Percentiles rank a stretch among this genome's conserved stretches.
Evolutionary conservation across 2,329 filamentous ascomycete genomes (phyloP).

Genomic region (Atkinsonella texensis): DNA sequence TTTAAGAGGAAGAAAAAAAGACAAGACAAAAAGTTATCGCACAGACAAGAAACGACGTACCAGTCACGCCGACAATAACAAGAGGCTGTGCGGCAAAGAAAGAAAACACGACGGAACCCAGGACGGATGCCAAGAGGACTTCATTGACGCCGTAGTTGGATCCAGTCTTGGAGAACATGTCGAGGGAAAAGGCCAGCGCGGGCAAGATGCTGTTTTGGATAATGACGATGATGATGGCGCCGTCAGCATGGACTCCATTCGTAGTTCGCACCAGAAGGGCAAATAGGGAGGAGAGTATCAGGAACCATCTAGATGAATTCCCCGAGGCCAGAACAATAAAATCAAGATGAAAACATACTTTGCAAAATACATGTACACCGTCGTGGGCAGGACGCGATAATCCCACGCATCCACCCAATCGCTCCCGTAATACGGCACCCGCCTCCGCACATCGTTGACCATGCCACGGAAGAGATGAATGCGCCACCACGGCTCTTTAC

Average conservation of each 20-base stretch:
- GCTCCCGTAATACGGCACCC: slow-evolving; percentile 66
- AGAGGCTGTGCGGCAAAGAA: slow-evolving; percentile 72
- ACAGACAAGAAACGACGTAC: slow-evolving; percentile 19
- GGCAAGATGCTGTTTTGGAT: slow-evolving; percentile 56
- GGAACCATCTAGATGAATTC: not conserved
- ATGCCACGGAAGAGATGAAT: slow-evolving; percentile 68
- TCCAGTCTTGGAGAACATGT: slow-evolving; percentile 84
- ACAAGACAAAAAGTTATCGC: too few relatives aligned
- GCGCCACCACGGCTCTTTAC: slow-evolving; percentile 51
- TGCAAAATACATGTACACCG: slow-evolving; percentile 90
- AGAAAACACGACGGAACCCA: slow-evolving; percentile 72
- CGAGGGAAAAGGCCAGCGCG: slow-evolving; percentile 76
- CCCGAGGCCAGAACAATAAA: not conserved
- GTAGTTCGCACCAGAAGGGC: too few relatives aligned
- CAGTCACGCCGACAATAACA: slow-evolving; percentile 83
- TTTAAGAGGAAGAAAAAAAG: not conserved
- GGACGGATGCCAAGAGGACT: slow-evolving; percentile 72
- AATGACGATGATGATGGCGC: too few relatives aligned
- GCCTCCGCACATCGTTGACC: slow-evolving; percentile 61
- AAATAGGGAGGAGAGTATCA: too few relatives aligned
- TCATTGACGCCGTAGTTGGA: slow-evolving; percentile 86
- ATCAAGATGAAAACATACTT: slow-evolving; percentile 44
- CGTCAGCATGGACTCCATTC: too few relatives aligned
- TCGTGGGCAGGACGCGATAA: slow-evolving; percentile 77
- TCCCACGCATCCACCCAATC: slow-evolving; percentile 86